phyloP scores from a whole-genome alignment of 371 early-diverging fungal genomes.

The Apophysomyces elegans region DNA sequence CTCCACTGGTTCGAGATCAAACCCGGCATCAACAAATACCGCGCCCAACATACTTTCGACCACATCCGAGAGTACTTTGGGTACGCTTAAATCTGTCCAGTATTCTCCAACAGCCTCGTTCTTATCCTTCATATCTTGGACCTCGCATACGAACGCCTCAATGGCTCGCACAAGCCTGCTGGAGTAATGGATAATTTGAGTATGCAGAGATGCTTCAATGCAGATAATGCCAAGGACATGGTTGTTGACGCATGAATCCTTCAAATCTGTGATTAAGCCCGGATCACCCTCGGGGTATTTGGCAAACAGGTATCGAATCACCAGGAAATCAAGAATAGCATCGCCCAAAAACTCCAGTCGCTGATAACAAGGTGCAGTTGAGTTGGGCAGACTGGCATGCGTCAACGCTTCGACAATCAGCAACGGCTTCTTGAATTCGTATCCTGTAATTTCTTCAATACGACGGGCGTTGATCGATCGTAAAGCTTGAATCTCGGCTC shows the following conservation, averaged over 20 bases:
- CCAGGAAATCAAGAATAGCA: conserved; percentile 84
- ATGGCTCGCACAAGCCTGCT: conserved; percentile 54
- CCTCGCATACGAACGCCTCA: conserved; percentile 40
- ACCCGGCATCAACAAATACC: conserved; percentile 83
- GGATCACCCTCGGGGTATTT: conserved; percentile 64
- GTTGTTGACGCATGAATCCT: conserved; percentile 90
- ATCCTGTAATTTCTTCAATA: conserved; percentile 65
- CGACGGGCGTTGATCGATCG: conserved; percentile 28
- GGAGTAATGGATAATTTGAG: conserved; percentile 71
- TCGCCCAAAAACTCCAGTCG: conserved; percentile 97
- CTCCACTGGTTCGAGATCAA: conserved; percentile 57
- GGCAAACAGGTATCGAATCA: conserved; percentile 73
- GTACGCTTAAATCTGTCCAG: conserved; percentile 75
- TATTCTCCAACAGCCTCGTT: conserved; percentile 60
- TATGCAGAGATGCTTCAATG: conserved; percentile 63
- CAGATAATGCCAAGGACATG: conserved; percentile 80
- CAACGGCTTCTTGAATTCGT: conserved; percentile 69
- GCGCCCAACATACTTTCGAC: conserved; percentile 92
- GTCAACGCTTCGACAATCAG: conserved; percentile 85
- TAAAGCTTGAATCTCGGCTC: conserved; percentile 33
- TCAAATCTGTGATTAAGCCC: conserved; percentile 73
- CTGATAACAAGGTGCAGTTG: conserved; percentile 77
- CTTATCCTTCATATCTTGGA: conserved; percentile 45
- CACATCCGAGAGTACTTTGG: conserved; percentile 89
- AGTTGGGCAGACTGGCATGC: conserved; percentile 74